Base-by-base conservation (phyloP, 345 rosid genomes). In the rapeseed (Brassica napus) region DNA sequence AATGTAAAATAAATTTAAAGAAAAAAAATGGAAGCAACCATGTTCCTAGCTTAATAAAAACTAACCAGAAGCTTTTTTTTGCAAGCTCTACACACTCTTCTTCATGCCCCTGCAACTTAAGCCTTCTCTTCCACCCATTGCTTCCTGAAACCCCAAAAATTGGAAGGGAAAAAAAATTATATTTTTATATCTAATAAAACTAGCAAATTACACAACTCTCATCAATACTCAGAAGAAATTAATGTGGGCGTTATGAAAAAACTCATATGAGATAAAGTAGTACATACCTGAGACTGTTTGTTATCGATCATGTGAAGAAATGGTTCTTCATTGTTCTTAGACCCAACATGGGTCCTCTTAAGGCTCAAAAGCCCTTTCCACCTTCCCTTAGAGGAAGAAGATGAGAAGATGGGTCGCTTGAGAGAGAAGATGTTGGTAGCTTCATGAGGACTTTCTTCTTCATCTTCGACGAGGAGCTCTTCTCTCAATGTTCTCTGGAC, bases 281-380 rank as follows among this genome's bases (percentile, higher is more conserved):
- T 52, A 8, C 44, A 8, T 74, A 80, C 83, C 83, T 80, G 76
- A 69, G 85, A 81, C 82, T 79, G 83, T 76, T 79, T 87, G 69
- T 65, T 78, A 32, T 82, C 72, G 75, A 63, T 69, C 76, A 76
- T 81, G 16, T 84, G 89, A 55, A 61, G 69, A 60, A 76, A 78
- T 16, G 77, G 87, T 68, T 85, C 87, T 28, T 88, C 89, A 77
- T 82, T 80, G 72, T 84, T 90, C 89, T 89, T 94, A 69, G 97
- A 86, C 37, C 89, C 92, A 74, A 79, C 73, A 83, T 93, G 91
- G 79, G 83, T 77, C 83, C 87, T 92, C 81, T 85, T 92, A 24
- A 89, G 89, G 68, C 97, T 93, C 67, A 94, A 72, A 79, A 94
- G 77, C 8, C 96, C 98, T 42, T 84, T 94, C 98, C 98, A 94